Evolutionary conservation across 2,329 filamentous ascomycete genomes (phyloP), one percentile per base, ranked within the genome.

Genomic region (Pezicula neosporulosa): DNA sequence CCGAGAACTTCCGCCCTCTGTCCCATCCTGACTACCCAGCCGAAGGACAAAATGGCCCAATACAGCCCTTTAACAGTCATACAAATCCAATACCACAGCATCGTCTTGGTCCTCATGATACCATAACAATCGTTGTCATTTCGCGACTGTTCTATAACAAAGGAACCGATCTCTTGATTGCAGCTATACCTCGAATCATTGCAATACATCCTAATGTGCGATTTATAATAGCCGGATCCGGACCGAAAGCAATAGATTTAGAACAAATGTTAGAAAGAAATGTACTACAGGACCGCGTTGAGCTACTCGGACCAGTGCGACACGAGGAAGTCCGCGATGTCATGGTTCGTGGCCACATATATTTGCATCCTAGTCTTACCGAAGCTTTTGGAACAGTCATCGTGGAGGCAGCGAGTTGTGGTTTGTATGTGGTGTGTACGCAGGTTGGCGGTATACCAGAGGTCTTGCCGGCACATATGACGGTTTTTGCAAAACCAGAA

Each of bases 71-170:
- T 52, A 60, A 18, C 39, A 63, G 51, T 4, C 66, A 72, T 42
- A 56, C 63, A 8, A 68, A 69, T 10, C 76, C 77, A 6, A 72
- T 79, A 9, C 78, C 84, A 0, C 85, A 85, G 49, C 83, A 42
- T 16, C 21, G 83, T 6, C 79, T 96, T 3, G 88, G 89, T 0
- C 89, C 91, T 0, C 80, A 90, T 57, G 93, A 97, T 62, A 87
- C 85, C 10, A 93, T 99, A 63, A 97, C 91, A 7, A 97, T 99
- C 52, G 90, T 99, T 2, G 93, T 99, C 18, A 96, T 99, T 56
- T 97, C 92, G 8, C 90, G 94, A 18, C 83, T 99, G 1, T 99
- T 97, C 71, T 97, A 97, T 72, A 99, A 99, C 72, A 99, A 99
- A 69, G 94, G 94, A 53, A 97, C 90, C 1, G 95, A 99, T 68